Conservation (phyloP, 2,329 filamentous ascomycete genomes). For the Eutypa lata region DNA sequence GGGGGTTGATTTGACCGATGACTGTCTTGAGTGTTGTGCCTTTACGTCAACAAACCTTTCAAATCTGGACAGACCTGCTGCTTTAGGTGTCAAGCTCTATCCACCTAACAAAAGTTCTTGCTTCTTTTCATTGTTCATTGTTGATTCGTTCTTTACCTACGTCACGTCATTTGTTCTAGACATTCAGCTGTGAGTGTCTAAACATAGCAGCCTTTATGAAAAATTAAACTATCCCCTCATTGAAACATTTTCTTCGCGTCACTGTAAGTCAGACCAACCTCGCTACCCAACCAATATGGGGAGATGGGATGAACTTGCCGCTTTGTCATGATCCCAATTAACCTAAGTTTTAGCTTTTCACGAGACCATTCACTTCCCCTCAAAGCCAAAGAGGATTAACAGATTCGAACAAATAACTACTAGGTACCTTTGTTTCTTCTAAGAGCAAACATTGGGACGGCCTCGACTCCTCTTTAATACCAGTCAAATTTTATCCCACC, state of each 20-base stretch:
- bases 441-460: not conserved
- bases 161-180: not conserved
- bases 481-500: not conserved
- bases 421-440: not conserved
- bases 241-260: conserved; percentile 23
- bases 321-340: not conserved
- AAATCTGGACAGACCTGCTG: not conserved
- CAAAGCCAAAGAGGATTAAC: not conserved
- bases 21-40: not conserved
- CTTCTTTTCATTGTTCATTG: not conserved
- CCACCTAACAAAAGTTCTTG: not conserved
- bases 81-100: not conserved
- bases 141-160: not conserved
- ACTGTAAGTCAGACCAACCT: conserved; percentile 25
- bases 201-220: not conserved
- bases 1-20: not conserved
- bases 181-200: not conserved
- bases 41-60: not conserved
- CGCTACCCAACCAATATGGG: not conserved
- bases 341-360: not conserved
- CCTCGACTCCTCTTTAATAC: not conserved
- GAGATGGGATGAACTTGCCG: not conserved
- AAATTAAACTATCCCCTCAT: not conserved
- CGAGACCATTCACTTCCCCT: not conserved
- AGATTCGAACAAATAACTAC: not conserved